Conservation (phyloP, 495 filamentous ascomycete genomes). For the Xanthoparmelia taractica region DNA sequence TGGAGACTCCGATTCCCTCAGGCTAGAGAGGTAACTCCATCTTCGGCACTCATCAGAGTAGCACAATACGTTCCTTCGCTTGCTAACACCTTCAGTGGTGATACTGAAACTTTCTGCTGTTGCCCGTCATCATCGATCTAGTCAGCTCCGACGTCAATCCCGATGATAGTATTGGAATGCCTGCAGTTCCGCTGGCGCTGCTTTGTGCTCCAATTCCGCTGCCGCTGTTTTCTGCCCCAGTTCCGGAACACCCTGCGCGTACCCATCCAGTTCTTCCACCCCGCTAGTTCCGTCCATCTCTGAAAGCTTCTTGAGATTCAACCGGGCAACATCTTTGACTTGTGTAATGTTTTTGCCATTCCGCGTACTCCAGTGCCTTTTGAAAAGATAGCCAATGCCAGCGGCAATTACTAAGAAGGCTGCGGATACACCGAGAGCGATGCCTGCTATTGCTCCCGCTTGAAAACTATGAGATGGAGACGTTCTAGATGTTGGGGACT, state of each 20-base stretch:
- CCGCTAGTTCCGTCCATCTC: not conserved
- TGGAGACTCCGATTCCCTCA: no score
- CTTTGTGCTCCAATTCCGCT: not conserved
- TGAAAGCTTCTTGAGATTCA: not conserved
- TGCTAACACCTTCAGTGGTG: not conserved
- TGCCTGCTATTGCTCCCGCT: conserved; percentile 17
- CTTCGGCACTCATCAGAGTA: no score
- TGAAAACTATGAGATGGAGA: not conserved
- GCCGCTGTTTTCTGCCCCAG: not conserved
- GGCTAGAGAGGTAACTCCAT: no score
- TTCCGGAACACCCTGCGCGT: not conserved
- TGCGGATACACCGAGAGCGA: conserved; percentile 14
- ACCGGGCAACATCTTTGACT: not conserved
- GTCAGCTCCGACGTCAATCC: not conserved
- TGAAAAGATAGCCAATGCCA: not conserved
- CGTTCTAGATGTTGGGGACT: no score
- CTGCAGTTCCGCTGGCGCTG: not conserved
- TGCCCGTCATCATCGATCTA: no score
- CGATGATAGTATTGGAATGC: not conserved
- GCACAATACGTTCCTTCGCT: no score
- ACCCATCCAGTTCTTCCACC: not conserved
- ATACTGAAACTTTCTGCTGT: not conserved
- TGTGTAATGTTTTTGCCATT: not conserved
- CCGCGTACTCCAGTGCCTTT: no score
- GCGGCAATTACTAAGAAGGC: not conserved